A percentile compares a stretch with the other conserved stretches of the same genome.
phyloP scores from a whole-genome alignment of 306 rosid species.

The Cicer yamashitae region DNA sequence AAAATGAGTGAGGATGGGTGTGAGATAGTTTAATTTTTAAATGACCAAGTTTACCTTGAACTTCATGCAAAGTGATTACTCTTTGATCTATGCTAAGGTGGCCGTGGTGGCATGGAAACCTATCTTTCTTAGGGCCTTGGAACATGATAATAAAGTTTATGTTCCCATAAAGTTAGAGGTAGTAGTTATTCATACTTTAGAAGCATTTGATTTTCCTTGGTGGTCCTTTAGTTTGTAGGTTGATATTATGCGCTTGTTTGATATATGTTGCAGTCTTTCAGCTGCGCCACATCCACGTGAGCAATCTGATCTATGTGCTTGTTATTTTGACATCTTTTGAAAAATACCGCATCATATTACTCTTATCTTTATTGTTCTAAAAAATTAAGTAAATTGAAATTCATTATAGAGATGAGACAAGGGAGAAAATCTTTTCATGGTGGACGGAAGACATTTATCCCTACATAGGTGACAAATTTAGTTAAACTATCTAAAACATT shows the following conservation, averaged over 20 bases:
- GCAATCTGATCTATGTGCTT: too few species aligned
- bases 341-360: too few species aligned
- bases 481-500: neutral
- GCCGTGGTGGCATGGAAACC: constrained; percentile 17
- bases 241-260: neutral
- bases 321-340: too few species aligned
- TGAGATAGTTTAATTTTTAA: neutral
- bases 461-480: too few species aligned
- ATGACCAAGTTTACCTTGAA: neutral
- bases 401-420: too few species aligned
- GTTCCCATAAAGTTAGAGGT: constrained; percentile 30
- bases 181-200: constrained; percentile 42
- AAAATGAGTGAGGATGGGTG: neutral
- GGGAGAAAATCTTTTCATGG: too few species aligned
- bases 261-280: constrained; percentile 35
- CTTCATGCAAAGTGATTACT: constrained; percentile 30
- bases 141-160: constrained; percentile 30
- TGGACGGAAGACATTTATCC: too few species aligned
- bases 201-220: constrained; percentile 34
- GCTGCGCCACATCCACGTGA: constrained; percentile 42
- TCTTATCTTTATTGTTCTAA: too few species aligned
- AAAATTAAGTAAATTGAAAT: too few species aligned
- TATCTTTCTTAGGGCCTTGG: constrained; percentile 42
- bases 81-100: constrained; percentile 26
- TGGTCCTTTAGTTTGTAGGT: neutral